These are phyloP conservation scores for Nitzschia putrida DNA, from an alignment of 108 stramenopile genomes.

Conservation along the genomic window DNA sequence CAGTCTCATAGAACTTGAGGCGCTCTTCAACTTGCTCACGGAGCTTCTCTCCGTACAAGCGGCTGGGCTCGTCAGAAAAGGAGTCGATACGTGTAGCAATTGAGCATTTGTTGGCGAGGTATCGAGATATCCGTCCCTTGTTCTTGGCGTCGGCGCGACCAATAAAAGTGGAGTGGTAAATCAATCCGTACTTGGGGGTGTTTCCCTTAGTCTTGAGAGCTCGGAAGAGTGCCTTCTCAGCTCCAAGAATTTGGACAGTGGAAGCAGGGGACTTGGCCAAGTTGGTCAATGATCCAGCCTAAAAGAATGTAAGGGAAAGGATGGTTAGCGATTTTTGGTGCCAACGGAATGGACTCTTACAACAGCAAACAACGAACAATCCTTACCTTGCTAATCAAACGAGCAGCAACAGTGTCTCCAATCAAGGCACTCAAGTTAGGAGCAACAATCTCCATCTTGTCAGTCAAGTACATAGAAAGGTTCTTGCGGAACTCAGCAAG, in stretches of 20 bases:
- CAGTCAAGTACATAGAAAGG: slow-evolving; percentile 85
- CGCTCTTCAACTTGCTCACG: slow-evolving; percentile 99
- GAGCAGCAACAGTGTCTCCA: slow-evolving; percentile 98
- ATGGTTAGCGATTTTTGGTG: not conserved
- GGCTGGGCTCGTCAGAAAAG: slow-evolving; percentile 91
- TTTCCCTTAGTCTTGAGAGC: slow-evolving; percentile 99
- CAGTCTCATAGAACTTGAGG: slow-evolving; percentile 98
- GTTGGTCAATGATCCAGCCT: slow-evolving; percentile 95
- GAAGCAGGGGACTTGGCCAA: slow-evolving; percentile 99
- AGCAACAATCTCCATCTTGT: slow-evolving; percentile 97
- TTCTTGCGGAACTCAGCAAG: slow-evolving; percentile 96
- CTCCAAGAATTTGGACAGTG: slow-evolving; percentile 99
- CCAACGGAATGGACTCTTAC: not conserved
- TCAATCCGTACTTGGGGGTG: slow-evolving; percentile 99
- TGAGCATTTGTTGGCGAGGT: slow-evolving; percentile 99
- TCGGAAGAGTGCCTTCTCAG: slow-evolving; percentile 99
- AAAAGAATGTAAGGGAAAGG: slow-evolving; percentile 9
- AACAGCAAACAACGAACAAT: not conserved
- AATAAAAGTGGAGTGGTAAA: slow-evolving; percentile 99
- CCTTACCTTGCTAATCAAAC: slow-evolving; percentile 96
- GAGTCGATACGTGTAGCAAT: slow-evolving; percentile 99
- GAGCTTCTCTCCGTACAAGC: slow-evolving; percentile 94
- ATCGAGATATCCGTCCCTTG: slow-evolving; percentile 98
- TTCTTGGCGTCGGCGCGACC: slow-evolving; percentile 99
- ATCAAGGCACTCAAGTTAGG: slow-evolving; percentile 97